Evolutionary conservation across 495 filamentous ascomycete genomes (phyloP), one percentile per base, ranked within the genome.

Genomic region (Penicillium canariense): DNA sequence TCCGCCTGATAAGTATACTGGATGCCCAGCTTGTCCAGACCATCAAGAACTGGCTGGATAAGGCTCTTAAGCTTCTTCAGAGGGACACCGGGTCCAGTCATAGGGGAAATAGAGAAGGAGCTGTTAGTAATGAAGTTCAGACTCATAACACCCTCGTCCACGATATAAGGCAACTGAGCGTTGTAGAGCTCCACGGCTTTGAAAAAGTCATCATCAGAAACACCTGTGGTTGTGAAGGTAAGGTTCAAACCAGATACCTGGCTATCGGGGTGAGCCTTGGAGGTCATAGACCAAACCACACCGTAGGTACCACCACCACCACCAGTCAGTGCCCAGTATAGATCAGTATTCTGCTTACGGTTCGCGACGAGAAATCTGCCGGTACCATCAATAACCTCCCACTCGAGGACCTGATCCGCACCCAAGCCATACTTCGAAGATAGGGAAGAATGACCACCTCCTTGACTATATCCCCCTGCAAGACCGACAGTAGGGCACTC

Each of bases 241-340:
- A 81, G 42, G 25, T 56, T 68, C 5, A 68, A 52, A 5, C 69
- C 66, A 5, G 63, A 62, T 4, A 60, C 65, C 6, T 47, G 65
- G 2, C 60, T 72, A 55, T 80, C 83, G 0, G 63, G 52, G 44
- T 78, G 62, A 1, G 69, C 65, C 52, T 72, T 75, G 8, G 66
- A 59, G 0, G 83, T 87, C 46, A 81, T 70, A 1, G 77, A 81
- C 43, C 73, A 79, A n/a, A 87, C 72, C 28, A 87, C 74, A 3
- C 81, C 84, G 39, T 84, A 88, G 8, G 83, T 86, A 15, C 82
- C 82, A 20, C 77, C 83, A 14, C 84, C 86, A 14, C 85, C 85
- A 1, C 85, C 86, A 30, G 79, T 73, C 34, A 87, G 72, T 8
- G 86, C 86, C 84, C 83, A 88, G 65, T 84, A 88, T 6, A 89